These are phyloP conservation scores for Chionographis japonica DNA, from an alignment of 106 monocot species.

Conservation along the genomic window DNA sequence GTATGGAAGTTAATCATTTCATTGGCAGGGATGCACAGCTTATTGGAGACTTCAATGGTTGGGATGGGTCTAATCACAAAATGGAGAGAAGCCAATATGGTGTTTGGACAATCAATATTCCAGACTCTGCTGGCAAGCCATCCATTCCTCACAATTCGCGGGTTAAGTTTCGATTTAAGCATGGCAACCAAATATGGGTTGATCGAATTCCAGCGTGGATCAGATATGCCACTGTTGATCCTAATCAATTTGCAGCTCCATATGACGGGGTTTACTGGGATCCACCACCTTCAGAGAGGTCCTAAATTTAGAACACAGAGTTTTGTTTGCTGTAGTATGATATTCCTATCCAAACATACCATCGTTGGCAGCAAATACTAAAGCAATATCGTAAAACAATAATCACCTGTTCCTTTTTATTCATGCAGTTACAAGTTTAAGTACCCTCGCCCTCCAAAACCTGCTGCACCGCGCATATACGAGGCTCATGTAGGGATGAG, in stretches of 20 bases:
- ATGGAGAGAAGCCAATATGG: slow-evolving; percentile 89
- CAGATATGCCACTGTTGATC: slow-evolving; percentile 71
- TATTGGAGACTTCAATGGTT: slow-evolving; percentile 91
- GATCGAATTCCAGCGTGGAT: slow-evolving; percentile 96
- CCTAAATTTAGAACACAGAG: not conserved
- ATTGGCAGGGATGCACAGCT: slow-evolving; percentile 77
- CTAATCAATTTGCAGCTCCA: slow-evolving; percentile 66
- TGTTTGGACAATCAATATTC: slow-evolving; percentile 75
- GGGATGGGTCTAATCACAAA: slow-evolving; percentile 76
- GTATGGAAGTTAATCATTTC: not conserved
- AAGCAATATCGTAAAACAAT: too few species aligned
- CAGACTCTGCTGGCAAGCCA: slow-evolving; percentile 44
- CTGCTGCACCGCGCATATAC: slow-evolving; percentile 75
- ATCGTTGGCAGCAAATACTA: too few species aligned
- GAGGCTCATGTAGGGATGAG: slow-evolving; percentile 99
- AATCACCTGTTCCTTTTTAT: not conserved
- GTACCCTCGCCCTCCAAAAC: slow-evolving; percentile 66
- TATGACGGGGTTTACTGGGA: slow-evolving; percentile 97
- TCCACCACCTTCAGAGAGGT: slow-evolving; percentile 85
- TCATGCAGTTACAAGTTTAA: slow-evolving; percentile 68
- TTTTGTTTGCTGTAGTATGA: not conserved
- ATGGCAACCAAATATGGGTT: slow-evolving; percentile 71
- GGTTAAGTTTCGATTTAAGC: slow-evolving; percentile 86
- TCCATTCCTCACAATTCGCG: slow-evolving; percentile 77
- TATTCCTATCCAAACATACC: too few species aligned